phyloP scores from a whole-genome alignment of 192 early-diverging fungal genomes.

The Backusella morwellensis region DNA sequence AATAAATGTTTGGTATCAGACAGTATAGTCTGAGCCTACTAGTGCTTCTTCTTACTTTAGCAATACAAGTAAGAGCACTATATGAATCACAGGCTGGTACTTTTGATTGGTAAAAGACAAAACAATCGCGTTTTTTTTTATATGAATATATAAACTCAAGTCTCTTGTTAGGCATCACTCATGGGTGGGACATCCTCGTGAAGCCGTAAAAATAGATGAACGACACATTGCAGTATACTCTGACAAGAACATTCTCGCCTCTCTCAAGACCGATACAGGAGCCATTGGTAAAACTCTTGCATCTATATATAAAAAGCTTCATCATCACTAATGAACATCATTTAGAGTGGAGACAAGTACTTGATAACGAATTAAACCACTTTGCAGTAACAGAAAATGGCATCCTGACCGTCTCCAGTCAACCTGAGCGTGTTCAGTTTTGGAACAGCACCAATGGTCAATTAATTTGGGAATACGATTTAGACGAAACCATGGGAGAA shows the following conservation, averaged over 20 bases:
- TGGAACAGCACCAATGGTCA: conserved; percentile 39
- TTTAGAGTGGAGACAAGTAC: conserved; percentile 74
- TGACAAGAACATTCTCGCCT: conserved; percentile 74
- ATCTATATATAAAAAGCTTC: not conserved
- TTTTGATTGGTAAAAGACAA: conserved; percentile 46
- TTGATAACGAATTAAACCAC: conserved; percentile 58
- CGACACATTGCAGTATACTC: conserved; percentile 56
- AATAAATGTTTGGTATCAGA: conserved; percentile 8
- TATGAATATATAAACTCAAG: not conserved
- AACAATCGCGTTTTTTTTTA: not conserved
- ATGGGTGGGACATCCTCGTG: conserved; percentile 48
- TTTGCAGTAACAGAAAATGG: conserved; percentile 48
- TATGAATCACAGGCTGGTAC: conserved; percentile 48
- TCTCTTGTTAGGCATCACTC: conserved; percentile 47
- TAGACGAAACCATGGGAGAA: not conserved
- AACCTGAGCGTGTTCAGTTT: conserved; percentile 22
- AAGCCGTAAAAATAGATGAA: conserved; percentile 34
- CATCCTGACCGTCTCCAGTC: conserved; percentile 37
- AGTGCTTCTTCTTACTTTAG: not conserved
- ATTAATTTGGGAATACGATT: conserved; percentile 30
- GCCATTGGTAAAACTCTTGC: conserved; percentile 50
- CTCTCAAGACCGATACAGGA: conserved; percentile 64
- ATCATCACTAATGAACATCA: not conserved
- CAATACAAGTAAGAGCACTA: conserved; percentile 24
- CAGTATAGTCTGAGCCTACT: not conserved